Evolutionary conservation across 495 filamentous ascomycete genomes (phyloP).

Genomic region (Glarea lozoyensis): DNA sequence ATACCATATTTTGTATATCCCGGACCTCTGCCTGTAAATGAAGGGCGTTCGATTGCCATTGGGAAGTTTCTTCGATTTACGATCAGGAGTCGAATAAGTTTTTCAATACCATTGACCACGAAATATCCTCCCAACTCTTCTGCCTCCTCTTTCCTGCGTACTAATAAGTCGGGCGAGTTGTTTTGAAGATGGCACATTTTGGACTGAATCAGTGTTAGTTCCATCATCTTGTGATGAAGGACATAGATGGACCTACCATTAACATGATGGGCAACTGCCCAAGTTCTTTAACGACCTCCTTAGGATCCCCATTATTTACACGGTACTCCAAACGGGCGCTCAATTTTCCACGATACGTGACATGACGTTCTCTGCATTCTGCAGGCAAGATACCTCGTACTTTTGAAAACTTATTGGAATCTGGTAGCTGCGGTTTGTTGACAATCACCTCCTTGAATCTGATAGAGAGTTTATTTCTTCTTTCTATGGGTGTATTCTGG

Average conservation of each 20-base stretch:
- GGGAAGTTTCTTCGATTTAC: constrained; percentile 86
- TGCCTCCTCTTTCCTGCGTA: constrained; percentile 80
- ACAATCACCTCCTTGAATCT: constrained; percentile 69
- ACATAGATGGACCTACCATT: constrained; percentile 40
- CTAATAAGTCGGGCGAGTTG: constrained; percentile 69
- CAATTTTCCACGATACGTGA: constrained; percentile 81
- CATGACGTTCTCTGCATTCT: constrained; percentile 90
- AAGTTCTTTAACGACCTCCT: constrained; percentile 70
- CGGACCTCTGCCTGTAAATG: constrained; percentile 75
- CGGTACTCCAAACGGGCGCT: constrained; percentile 69
- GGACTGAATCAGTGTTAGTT: constrained; percentile 40
- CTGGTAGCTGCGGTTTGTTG: constrained; percentile 64
- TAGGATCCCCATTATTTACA: constrained; percentile 78
- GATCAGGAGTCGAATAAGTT: constrained; percentile 86
- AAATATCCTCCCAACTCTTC: constrained; percentile 94
- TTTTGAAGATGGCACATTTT: constrained; percentile 86
- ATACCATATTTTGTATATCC: constrained; percentile 85
- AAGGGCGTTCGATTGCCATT: constrained; percentile 83
- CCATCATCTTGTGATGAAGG: constrained; percentile 2
- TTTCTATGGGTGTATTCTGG: constrained; percentile 37
- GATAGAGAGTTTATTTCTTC: constrained; percentile 63
- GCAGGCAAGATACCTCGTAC: constrained; percentile 82
- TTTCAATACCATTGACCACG: constrained; percentile 92
- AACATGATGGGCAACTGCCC: constrained; percentile 91
- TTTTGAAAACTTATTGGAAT: constrained; percentile 66